Conservation (phyloP, 768 basidiomycete species). For the Leccinellum rugosiceps region DNA sequence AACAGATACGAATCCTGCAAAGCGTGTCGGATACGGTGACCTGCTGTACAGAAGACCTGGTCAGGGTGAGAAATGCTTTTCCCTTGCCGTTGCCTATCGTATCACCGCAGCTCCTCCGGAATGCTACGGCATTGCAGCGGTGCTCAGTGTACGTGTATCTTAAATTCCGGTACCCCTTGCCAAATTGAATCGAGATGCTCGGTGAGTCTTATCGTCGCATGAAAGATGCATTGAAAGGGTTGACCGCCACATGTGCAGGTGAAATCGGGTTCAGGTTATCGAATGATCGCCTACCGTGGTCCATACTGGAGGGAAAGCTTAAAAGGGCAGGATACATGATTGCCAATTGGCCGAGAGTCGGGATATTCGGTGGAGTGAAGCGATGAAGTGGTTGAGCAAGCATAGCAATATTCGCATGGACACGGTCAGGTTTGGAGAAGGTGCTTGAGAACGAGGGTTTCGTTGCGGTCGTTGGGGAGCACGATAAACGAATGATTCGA, state of each 20-base stretch:
- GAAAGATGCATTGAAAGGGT: too few species aligned
- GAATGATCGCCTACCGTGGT: background rate
- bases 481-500: constrained; percentile 79
- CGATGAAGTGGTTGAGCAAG: constrained; percentile 67
- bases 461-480: constrained; percentile 82
- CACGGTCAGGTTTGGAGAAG: constrained; percentile 66
- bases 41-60: constrained; percentile 75
- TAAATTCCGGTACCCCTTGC: background rate
- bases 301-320: background rate
- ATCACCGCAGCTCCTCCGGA: constrained; percentile 6
- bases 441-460: constrained; percentile 82
- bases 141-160: constrained; percentile 14
- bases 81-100: constrained; percentile 36
- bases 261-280: background rate
- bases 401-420: constrained; percentile 87
- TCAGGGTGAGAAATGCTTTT: constrained; percentile 69
- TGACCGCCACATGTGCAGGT: too few species aligned
- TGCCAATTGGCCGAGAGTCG: constrained; percentile 26
- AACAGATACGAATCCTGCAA: constrained; percentile 75
- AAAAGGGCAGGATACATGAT: background rate
- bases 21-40: constrained; percentile 70
- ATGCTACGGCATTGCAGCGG: constrained; percentile 7
- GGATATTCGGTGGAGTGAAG: constrained; percentile 80
- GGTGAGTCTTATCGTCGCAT: too few species aligned
- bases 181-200: background rate